Conservation (phyloP, 1,139 yeast species). For the Zygosaccharomyces sapae region DNA sequence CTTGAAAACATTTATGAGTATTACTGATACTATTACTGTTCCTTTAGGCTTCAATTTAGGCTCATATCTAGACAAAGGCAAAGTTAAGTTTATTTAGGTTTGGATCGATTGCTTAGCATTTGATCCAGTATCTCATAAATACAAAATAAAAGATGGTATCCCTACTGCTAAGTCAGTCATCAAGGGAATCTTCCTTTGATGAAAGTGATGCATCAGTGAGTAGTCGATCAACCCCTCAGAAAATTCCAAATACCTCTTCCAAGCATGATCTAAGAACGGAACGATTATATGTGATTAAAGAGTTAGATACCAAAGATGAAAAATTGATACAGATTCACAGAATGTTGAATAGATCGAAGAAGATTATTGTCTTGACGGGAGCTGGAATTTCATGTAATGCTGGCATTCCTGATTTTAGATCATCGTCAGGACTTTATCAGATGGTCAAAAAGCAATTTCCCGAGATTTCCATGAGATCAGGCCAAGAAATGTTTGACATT, state of each 20-base stretch:
- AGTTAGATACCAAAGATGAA: constrained; percentile 16
- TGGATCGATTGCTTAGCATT: not conserved
- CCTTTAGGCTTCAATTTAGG: too few species aligned
- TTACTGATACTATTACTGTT: too few species aligned
- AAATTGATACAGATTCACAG: constrained; percentile 26
- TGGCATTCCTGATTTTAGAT: constrained; percentile 92
- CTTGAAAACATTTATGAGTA: too few species aligned
- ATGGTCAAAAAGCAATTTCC: constrained; percentile 64
- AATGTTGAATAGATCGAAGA: constrained; percentile 38
- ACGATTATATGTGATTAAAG: constrained; percentile 15
- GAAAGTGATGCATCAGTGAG: constrained; percentile 4
- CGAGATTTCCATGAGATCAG: constrained; percentile 53
- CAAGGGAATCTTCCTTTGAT: constrained; percentile 6
- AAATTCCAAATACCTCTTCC: constrained; percentile 3
- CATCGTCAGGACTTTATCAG: constrained; percentile 77
- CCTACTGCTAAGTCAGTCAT: constrained; percentile 8
- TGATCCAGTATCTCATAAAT: not conserved
- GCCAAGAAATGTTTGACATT: constrained; percentile 87
- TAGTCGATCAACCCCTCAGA: not conserved
- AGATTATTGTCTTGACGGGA: constrained; percentile 68
- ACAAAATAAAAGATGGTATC: constrained; percentile 5
- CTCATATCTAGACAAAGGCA: too few species aligned
- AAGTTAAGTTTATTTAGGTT: too few species aligned
- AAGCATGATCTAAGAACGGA: constrained; percentile 18
- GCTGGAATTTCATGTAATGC: constrained; percentile 97